Evolutionary conservation across 2,329 filamentous ascomycete species (phyloP).

Genomic region (Cladosporium sp.): DNA sequence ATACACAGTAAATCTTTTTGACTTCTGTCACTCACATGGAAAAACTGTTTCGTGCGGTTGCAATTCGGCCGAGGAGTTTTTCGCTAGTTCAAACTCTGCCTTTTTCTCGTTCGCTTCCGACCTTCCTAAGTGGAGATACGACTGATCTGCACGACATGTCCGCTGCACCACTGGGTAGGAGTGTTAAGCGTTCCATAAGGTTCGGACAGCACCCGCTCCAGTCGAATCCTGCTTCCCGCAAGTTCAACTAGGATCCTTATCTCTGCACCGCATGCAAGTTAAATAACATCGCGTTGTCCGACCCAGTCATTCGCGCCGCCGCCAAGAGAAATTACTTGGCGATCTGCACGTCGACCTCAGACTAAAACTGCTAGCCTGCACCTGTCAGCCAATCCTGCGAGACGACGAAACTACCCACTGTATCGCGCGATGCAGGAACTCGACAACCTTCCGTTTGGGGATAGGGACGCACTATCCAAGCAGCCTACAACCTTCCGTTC

Average conservation of each 20-base stretch:
- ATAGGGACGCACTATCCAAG: neutral
- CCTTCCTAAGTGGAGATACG: neutral
- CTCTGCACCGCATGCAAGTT: neutral
- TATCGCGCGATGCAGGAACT: neutral
- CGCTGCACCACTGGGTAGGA: neutral
- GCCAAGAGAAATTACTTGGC: neutral
- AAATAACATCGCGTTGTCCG: neutral
- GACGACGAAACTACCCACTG: neutral
- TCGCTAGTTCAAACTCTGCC: neutral
- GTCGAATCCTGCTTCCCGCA: neutral
- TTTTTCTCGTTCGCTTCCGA: neutral
- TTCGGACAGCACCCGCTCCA: constrained; percentile 3
- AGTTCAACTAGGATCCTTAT: neutral
- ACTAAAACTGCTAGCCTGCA: neutral
- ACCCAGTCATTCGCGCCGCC: neutral
- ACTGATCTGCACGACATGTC: neutral
- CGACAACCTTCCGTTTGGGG: constrained; percentile 9
- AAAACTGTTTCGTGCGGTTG: neutral
- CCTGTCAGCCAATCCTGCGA: neutral
- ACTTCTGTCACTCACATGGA: neutral
- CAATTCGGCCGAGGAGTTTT: neutral
- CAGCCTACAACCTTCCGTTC: neutral
- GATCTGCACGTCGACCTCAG: neutral
- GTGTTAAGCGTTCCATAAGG: constrained; percentile 10
- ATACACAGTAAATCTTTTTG: neutral